A percentile compares a stretch with the other conserved stretches of the same genome.
Conservation (phyloP, 129 eudicot genomes). For the Gnaphalium uliginosum region DNA sequence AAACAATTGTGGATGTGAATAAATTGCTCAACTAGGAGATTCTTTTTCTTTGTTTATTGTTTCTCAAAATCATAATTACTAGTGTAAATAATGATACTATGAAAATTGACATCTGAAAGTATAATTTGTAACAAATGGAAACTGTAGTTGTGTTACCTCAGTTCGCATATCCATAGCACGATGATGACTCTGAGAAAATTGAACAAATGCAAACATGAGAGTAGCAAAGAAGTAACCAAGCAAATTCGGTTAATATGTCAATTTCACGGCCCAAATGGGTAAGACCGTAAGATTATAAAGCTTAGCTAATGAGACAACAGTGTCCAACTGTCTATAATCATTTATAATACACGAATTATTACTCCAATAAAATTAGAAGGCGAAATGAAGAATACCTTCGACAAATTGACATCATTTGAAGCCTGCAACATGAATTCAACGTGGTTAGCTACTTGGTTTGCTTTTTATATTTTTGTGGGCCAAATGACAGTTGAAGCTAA, state of each 20-base stretch:
- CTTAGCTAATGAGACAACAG: background rate
- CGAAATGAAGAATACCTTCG: conserved; percentile 54
- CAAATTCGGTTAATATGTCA: background rate
- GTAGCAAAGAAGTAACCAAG: background rate
- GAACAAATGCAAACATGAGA: conserved; percentile 20
- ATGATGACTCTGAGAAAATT: conserved; percentile 48
- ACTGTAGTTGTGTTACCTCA: conserved; percentile 51
- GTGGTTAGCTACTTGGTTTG: background rate
- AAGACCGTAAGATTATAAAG: background rate
- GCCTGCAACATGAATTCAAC: conserved; percentile 44
- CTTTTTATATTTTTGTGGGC: background rate
- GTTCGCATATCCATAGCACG: conserved; percentile 49
- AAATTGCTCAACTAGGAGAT: background rate
- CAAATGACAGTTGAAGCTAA: background rate
- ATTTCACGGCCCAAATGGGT: background rate
- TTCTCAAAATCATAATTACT: background rate
- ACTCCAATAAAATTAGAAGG: background rate
- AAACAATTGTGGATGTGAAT: too few species aligned
- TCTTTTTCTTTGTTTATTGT: background rate
- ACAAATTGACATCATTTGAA: conserved; percentile 31
- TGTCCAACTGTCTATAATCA: background rate
- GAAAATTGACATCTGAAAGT: background rate
- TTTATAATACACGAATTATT: background rate
- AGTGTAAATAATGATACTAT: background rate
- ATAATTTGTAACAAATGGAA: background rate